These are phyloP conservation scores for Diaporthe velutina DNA, from an alignment of 2,329 filamentous ascomycete genomes.

Conservation along the genomic window DNA sequence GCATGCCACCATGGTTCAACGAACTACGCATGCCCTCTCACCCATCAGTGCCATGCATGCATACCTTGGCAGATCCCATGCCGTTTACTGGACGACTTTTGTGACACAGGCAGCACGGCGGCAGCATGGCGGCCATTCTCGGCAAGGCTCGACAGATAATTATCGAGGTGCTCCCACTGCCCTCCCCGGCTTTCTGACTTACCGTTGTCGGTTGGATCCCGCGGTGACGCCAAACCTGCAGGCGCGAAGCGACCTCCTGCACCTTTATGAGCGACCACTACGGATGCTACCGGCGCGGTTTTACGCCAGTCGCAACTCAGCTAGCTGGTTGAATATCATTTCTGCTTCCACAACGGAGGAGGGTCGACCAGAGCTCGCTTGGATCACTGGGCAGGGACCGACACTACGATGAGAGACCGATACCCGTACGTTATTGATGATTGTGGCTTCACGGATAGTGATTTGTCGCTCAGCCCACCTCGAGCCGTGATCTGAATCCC, in stretches of 20 bases:
- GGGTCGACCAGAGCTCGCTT: not conserved
- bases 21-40: not conserved
- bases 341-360: slow-evolving; percentile 30
- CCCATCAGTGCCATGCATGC: slow-evolving; percentile 17
- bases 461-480: slow-evolving; percentile 12
- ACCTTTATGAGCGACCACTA: slow-evolving; percentile 2
- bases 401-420: not conserved
- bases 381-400: slow-evolving; percentile 9
- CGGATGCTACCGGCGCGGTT: slow-evolving; percentile 3
- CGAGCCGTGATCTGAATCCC: slow-evolving; percentile 2
- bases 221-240: slow-evolving; percentile 13
- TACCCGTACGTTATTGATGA: not conserved
- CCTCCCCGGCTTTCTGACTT: slow-evolving; percentile 2
- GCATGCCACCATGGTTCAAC: slow-evolving; percentile 6
- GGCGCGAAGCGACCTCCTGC: slow-evolving; percentile 19
- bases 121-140: slow-evolving; percentile 20
- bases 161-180: not conserved
- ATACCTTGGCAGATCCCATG: slow-evolving; percentile 10
- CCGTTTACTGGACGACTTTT: slow-evolving; percentile 8
- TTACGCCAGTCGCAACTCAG: slow-evolving; percentile 31
- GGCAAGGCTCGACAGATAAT: slow-evolving; percentile 6
- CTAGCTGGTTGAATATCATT: slow-evolving; percentile 23
- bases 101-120: slow-evolving; percentile 21
- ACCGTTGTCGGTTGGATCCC: slow-evolving; percentile 10
- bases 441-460: not conserved